phyloP scores from a whole-genome alignment of 2,329 filamentous ascomycete species.

The Apiospora pterosperma region DNA sequence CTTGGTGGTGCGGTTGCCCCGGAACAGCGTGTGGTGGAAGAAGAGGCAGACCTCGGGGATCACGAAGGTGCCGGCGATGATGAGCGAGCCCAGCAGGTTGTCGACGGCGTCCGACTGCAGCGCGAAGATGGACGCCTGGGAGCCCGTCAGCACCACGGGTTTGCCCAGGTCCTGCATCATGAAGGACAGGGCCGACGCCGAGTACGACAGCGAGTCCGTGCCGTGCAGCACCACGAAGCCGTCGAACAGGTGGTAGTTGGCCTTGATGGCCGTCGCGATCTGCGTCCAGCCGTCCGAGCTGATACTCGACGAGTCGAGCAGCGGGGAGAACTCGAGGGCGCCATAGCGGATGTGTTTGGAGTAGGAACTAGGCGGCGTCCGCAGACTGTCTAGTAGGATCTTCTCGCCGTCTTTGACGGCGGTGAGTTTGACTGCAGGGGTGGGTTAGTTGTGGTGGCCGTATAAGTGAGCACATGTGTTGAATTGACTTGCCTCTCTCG shows the following conservation, averaged over 20 bases:
- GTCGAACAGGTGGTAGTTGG: slow-evolving; percentile 86
- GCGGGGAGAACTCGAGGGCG: slow-evolving; percentile 77
- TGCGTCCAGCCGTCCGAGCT: slow-evolving; percentile 82
- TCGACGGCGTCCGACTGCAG: slow-evolving; percentile 89
- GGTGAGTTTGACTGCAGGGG: slow-evolving; percentile 40
- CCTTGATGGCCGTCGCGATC: slow-evolving; percentile 73
- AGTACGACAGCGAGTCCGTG: slow-evolving; percentile 87
- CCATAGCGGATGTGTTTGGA: slow-evolving; percentile 78
- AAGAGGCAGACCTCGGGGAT: slow-evolving; percentile 92
- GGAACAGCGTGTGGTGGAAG: slow-evolving; percentile 88
- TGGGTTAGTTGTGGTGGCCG: not conserved
- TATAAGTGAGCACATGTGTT: not conserved
- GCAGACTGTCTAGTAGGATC: slow-evolving; percentile 61
- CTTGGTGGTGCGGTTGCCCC: slow-evolving; percentile 85
- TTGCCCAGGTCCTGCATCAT: slow-evolving; percentile 87
- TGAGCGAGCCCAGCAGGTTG: slow-evolving; percentile 82
- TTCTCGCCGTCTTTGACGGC: slow-evolving; percentile 48
- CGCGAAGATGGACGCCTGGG: slow-evolving; percentile 82
- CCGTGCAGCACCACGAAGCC: slow-evolving; percentile 90
- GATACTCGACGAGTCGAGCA: slow-evolving; percentile 89
- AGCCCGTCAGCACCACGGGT: slow-evolving; percentile 82
- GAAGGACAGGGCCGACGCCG: slow-evolving; percentile 85
- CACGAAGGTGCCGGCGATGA: slow-evolving; percentile 88
- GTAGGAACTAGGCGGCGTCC: slow-evolving; percentile 78
- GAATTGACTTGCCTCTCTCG: slow-evolving; percentile 34